These are phyloP conservation scores for Saturnispora serradocipensis DNA, from an alignment of 805 yeast species.

Conservation along the genomic window DNA sequence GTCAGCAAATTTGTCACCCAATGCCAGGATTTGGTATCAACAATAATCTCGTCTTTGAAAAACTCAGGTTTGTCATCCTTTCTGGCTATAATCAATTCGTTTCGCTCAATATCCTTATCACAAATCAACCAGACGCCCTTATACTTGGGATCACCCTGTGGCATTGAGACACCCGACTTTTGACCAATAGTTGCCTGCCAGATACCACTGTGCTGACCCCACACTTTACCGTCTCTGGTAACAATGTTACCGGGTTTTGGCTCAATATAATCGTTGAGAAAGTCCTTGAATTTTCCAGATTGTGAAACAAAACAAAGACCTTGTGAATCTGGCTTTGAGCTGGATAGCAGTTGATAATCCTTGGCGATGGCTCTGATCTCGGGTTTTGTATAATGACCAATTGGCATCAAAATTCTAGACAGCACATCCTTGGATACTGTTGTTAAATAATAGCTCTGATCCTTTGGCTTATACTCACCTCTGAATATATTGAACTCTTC, in stretches of 20 bases:
- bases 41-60: conserved; percentile 35
- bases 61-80: conserved; percentile 56
- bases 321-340: conserved; percentile 84
- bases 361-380: conserved; percentile 62
- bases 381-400: conserved; percentile 71
- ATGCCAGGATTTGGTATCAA: conserved; percentile 31
- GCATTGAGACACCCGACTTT: conserved; percentile 68
- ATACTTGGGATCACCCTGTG: conserved; percentile 73
- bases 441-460: conserved; percentile 86
- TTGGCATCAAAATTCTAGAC: conserved; percentile 56
- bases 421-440: conserved; percentile 44
- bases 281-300: conserved; percentile 53
- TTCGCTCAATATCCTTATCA: conserved; percentile 52
- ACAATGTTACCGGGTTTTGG: conserved; percentile 72
- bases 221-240: conserved; percentile 62
- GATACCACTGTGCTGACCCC: conserved; percentile 79
- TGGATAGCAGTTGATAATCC: conserved; percentile 45
- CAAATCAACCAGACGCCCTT: conserved; percentile 83
- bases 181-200: conserved; percentile 98
- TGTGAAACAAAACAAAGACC: conserved; percentile 87
- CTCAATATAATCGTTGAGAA: conserved; percentile 63
- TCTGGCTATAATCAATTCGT: conserved; percentile 70
- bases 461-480: conserved; percentile 55
- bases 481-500: conserved; percentile 42
- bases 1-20: conserved; percentile 34